Evolutionary conservation across 192 early-diverging fungal genomes (phyloP), one percentile per base, ranked within the genome.

Genomic region (Coemansia sp.): DNA sequence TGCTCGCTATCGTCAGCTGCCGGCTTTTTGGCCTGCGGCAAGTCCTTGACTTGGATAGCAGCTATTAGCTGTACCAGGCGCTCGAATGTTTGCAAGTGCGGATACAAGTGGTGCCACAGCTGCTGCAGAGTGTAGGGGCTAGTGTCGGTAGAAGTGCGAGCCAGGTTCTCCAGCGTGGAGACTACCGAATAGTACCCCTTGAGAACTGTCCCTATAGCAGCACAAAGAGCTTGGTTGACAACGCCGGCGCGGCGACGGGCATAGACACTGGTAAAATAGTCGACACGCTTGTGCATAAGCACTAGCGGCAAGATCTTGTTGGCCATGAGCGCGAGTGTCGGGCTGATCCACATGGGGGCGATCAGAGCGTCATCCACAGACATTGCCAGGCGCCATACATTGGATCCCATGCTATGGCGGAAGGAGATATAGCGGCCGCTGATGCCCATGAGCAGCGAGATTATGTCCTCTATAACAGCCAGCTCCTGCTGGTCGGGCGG

Each of bases 91-190:
- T 77, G 70, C 46, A 92, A 55, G 11, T 91, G 92, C 23, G 95
- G 94, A 43, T 90, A 87, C 30, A 96, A 72, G 74, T 98, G 92
- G 73, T 90, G 95, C 93, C 92, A 94, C 9, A 98, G 82, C 76
- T 95, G 90, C 69, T 97, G 96, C n/a, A 97, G 72, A 6, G 94
- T 92, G 75, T 98, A 97, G 7, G 86, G 84, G 17, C 50, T 53
- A 14, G 63, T 62, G 23, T 69, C 75, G 1, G 84, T 86, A 8
- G 85, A 88, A 26, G 86, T 85, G 68, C 86, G 86, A 70, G 77
- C 92, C 53, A 95, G 91, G 64, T 91, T 93, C 70, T 99, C 97
- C 21, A 99, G 84, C 67, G 95, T 94, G 16, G 91, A 93, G 14
- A 99, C 87, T 19, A 96, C 70, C 16, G 91, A 76, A 14, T 92